phyloP scores from a whole-genome alignment of 805 yeast species.

The Candida boidinii region DNA sequence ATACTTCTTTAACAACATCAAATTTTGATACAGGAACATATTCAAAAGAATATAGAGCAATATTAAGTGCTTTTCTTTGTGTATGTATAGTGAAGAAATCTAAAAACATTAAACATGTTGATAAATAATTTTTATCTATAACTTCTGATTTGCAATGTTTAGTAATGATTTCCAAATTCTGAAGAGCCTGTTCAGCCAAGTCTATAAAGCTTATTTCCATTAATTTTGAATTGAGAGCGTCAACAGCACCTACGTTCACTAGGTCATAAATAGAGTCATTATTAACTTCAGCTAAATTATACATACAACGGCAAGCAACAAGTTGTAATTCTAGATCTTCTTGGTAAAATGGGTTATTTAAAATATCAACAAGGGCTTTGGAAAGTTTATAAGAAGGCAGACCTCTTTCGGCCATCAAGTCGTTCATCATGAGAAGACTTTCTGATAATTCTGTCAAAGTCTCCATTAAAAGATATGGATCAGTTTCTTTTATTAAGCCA shows the following conservation, averaged over 20 bases:
- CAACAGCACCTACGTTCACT: conserved; percentile 57
- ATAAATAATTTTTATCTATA: conserved; percentile 51
- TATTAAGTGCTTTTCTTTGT: conserved; percentile 70
- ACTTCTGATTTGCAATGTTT: conserved; percentile 43
- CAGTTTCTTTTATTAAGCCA: conserved; percentile 36
- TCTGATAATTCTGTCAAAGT: conserved; percentile 59
- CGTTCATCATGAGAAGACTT: conserved; percentile 60
- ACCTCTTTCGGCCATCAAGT: conserved; percentile 48
- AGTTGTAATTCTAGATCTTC: conserved; percentile 75
- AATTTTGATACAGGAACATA: conserved; percentile 36
- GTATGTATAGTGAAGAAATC: conserved; percentile 89
- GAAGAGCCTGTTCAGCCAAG: conserved; percentile 84
- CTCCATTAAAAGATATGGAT: conserved; percentile 55
- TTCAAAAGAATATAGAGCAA: conserved; percentile 63
- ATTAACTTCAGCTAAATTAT: conserved; percentile 70
- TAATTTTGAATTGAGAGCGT: conserved; percentile 55
- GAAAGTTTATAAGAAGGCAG: conserved; percentile 55
- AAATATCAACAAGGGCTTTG: conserved; percentile 43
- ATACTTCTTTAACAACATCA: conserved; percentile 41
- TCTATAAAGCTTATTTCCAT: conserved; percentile 78
- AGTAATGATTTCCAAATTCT: conserved; percentile 62
- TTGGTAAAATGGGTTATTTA: conserved; percentile 47
- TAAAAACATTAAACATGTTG: conserved; percentile 59
- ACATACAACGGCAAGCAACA: conserved; percentile 75
- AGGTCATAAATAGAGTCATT: conserved; percentile 56